Conservation (phyloP, 139 green algal genomes). For the Coelastrella sp. region DNA sequence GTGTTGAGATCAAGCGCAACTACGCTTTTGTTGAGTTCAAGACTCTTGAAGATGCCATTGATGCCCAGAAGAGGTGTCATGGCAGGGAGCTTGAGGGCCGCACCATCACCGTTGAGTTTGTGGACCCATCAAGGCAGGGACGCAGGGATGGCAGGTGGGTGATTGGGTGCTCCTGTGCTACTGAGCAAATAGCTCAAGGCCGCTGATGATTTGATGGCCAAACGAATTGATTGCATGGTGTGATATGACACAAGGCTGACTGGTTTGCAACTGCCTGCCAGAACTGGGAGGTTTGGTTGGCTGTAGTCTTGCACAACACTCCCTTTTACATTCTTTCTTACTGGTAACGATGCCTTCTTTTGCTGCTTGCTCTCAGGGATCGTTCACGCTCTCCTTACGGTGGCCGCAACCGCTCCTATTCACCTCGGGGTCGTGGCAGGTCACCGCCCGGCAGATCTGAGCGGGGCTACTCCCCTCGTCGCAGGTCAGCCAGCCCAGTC, state of each 20-base stretch:
- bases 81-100: slow-evolving; percentile 64
- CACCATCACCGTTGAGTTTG: slow-evolving; percentile 79
- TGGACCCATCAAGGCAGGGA: slow-evolving; percentile 29
- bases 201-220: no score
- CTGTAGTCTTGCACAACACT: no score
- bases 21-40: slow-evolving; percentile 86
- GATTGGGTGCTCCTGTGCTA: neutral
- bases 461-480: neutral
- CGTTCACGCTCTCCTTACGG: slow-evolving; percentile 24
- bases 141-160: neutral
- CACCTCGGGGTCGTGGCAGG: slow-evolving; percentile 1
- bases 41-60: slow-evolving; percentile 67
- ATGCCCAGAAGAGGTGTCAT: slow-evolving; percentile 70
- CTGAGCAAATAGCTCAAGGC: neutral
- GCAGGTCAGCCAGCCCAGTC: neutral
- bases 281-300: no score
- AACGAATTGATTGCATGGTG: no score
- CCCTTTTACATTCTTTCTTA: no score
- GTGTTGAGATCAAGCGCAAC: slow-evolving; percentile 80
- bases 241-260: no score
- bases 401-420: slow-evolving; percentile 1
- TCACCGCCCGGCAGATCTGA: slow-evolving; percentile 6
- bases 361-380: slow-evolving; percentile 17
- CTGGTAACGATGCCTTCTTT: no score
- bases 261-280: no score